Conservation (phyloP, 495 filamentous ascomycete genomes). For the Neurospora sp. region DNA sequence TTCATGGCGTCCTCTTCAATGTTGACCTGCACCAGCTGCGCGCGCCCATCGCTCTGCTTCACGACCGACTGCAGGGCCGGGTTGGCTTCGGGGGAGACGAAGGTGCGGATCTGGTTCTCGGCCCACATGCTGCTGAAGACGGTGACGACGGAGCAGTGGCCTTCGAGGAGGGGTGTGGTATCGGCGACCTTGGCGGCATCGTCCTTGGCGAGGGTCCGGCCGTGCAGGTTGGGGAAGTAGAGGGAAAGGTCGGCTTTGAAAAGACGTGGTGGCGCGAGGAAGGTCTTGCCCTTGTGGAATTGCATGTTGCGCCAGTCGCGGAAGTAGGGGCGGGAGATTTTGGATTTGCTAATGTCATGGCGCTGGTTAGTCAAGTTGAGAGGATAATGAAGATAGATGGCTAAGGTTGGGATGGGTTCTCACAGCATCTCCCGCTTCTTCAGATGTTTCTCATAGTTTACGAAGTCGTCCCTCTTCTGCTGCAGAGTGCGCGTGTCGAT, state of each 20-base stretch:
- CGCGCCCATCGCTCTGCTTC: conserved; percentile 31
- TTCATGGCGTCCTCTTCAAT: conserved; percentile 73
- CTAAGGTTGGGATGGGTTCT: conserved; percentile 10
- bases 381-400: not conserved
- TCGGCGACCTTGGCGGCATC: conserved; percentile 31
- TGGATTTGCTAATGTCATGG: conserved; percentile 30
- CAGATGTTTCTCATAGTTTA: conserved; percentile 76
- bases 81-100: conserved; percentile 53
- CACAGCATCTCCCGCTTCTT: conserved; percentile 63
- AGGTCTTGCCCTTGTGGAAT: conserved; percentile 78
- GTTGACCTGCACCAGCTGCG: conserved; percentile 77
- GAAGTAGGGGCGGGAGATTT: conserved; percentile 78
- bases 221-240: conserved; percentile 88
- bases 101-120: conserved; percentile 65
- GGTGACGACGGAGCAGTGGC: conserved; percentile 65
- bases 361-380: not conserved
- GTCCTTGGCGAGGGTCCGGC: conserved; percentile 55
- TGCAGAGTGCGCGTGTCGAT: conserved; percentile 55
- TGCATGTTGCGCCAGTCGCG: conserved; percentile 81
- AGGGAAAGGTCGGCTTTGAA: conserved; percentile 69
- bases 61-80: conserved; percentile 50
- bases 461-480: conserved; percentile 69
- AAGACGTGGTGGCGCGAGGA: conserved; percentile 62
- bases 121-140: conserved; percentile 80
- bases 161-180: conserved; percentile 62